phyloP scores from a whole-genome alignment of 345 rosid genomes.

The Acer saccharum region DNA sequence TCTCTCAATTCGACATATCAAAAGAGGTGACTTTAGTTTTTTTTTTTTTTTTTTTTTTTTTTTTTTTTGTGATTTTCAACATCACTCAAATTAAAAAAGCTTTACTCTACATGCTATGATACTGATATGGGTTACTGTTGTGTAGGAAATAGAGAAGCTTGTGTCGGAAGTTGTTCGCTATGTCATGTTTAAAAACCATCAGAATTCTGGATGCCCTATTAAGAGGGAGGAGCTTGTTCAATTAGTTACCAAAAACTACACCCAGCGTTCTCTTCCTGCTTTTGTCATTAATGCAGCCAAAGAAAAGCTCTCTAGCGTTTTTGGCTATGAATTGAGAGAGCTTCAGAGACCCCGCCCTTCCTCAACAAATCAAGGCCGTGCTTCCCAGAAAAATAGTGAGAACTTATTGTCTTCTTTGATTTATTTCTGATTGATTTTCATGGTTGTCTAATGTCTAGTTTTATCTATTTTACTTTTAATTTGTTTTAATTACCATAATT shows the following conservation, averaged over 20 bases:
- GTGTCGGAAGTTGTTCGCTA: slow-evolving; percentile 86
- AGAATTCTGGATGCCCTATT: slow-evolving; percentile 79
- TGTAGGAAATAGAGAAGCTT: slow-evolving; percentile 86
- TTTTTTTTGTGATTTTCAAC: background rate
- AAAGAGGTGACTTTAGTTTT: slow-evolving; percentile 46
- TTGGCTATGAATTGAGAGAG: slow-evolving; percentile 83
- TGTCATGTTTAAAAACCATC: slow-evolving; percentile 74
- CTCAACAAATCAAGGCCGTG: slow-evolving; percentile 48
- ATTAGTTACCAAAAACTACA: slow-evolving; percentile 73
- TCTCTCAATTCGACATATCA: slow-evolving; percentile 68
- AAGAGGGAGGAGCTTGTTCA: slow-evolving; percentile 91
- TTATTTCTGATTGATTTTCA: background rate
- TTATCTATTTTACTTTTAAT: background rate
- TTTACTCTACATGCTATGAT: background rate
- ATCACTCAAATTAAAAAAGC: background rate
- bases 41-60: too few relatives aligned
- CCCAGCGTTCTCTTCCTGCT: slow-evolving; percentile 63
- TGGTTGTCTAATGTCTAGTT: background rate
- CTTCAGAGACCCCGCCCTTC: slow-evolving; percentile 70
- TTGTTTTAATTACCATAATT: too few relatives aligned
- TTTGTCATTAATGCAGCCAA: slow-evolving; percentile 70
- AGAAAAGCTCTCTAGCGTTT: slow-evolving; percentile 57
- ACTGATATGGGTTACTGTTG: background rate
- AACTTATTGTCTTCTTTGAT: background rate
- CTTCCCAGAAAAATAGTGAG: slow-evolving; percentile 59